Evolutionary conservation across 192 early-diverging fungal species (phyloP).

Genomic region (Umbelopsis ramanniana): DNA sequence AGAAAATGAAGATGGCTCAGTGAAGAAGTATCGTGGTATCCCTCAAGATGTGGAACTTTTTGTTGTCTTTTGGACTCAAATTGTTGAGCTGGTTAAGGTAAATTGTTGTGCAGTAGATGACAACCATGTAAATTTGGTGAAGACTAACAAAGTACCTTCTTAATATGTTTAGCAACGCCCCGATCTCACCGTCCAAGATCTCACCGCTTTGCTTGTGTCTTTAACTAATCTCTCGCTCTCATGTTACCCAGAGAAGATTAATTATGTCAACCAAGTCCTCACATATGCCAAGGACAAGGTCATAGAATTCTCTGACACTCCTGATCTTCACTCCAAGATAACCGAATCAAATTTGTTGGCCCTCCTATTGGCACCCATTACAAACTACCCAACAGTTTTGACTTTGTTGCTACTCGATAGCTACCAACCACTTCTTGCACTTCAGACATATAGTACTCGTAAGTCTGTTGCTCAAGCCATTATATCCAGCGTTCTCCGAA

Average conservation of each 20-base stretch:
- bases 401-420: slow-evolving; percentile 73
- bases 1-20: slow-evolving; percentile 32
- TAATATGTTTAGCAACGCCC: slow-evolving; percentile 68
- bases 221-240: slow-evolving; percentile 90
- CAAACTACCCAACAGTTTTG: slow-evolving; percentile 72
- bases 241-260: slow-evolving; percentile 87
- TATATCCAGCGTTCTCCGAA: slow-evolving; percentile 70
- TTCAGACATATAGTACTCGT: slow-evolving; percentile 84
- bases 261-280: slow-evolving; percentile 90
- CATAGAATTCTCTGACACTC: slow-evolving; percentile 60
- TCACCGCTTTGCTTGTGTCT: slow-evolving; percentile 88
- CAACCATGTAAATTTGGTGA: neutral
- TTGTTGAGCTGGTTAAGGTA: slow-evolving; percentile 88
- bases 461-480: slow-evolving; percentile 82
- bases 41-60: slow-evolving; percentile 90
- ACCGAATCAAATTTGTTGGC: slow-evolving; percentile 79
- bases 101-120: neutral
- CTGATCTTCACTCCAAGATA: slow-evolving; percentile 70
- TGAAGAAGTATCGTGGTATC: slow-evolving; percentile 71
- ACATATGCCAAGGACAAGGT: slow-evolving; percentile 86
- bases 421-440: slow-evolving; percentile 82
- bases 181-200: slow-evolving; percentile 91
- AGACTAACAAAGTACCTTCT: too few relatives aligned
- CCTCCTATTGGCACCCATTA: slow-evolving; percentile 83
- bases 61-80: slow-evolving; percentile 97